Conservation (phyloP, 352 stramenopile genomes). For the Globisporangium echinulatum region DNA sequence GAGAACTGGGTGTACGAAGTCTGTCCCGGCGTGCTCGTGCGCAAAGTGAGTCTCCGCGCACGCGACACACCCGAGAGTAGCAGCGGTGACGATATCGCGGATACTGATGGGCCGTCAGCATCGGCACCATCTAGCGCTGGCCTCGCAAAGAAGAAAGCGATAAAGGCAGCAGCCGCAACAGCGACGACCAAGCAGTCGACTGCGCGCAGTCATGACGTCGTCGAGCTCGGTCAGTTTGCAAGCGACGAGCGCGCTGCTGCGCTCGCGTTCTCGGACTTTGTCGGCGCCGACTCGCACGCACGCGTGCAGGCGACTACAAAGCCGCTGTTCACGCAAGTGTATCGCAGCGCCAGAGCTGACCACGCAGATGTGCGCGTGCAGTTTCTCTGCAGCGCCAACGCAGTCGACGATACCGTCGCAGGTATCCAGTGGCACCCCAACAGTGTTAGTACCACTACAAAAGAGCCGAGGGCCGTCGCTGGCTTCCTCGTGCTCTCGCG, state of each 20-base stretch:
- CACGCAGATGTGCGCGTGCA: conserved; percentile 43
- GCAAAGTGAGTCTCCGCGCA: conserved; percentile 32
- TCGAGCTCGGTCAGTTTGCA: conserved; percentile 32
- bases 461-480: conserved; percentile 12
- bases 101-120: background rate
- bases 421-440: conserved; percentile 30
- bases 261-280: conserved; percentile 42
- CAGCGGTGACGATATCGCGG: conserved; percentile 3
- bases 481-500: conserved; percentile 60
- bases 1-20: conserved; percentile 63
- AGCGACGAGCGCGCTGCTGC: conserved; percentile 23
- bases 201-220: conserved; percentile 18
- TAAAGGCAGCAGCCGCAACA: conserved; percentile 5
- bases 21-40: conserved; percentile 48
- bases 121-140: conserved; percentile 6
- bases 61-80: background rate
- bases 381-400: conserved; percentile 54
- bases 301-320: conserved; percentile 33
- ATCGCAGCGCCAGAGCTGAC: conserved; percentile 9
- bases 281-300: conserved; percentile 31
- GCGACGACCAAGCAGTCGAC: no score
- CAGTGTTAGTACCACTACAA: background rate
- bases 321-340: conserved; percentile 63
- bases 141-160: background rate
- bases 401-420: conserved; percentile 36